These are phyloP conservation scores for Polytolypa hystricis DNA, from an alignment of 2,329 filamentous ascomycete species.

Conservation along the genomic window DNA sequence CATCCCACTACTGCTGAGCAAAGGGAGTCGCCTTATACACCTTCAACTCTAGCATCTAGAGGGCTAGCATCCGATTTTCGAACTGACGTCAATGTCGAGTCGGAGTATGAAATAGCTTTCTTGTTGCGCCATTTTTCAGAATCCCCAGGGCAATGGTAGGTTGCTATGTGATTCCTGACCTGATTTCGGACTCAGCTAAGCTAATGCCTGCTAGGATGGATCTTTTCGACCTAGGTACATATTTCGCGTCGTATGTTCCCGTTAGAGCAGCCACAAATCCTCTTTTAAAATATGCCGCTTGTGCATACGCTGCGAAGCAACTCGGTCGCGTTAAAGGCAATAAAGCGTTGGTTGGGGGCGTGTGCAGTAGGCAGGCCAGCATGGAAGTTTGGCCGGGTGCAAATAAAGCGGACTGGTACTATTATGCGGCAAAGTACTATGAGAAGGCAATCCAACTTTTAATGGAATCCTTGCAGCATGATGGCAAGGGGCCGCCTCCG, in stretches of 20 bases:
- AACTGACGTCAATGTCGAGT: conserved; percentile 24
- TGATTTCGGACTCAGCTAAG: not conserved
- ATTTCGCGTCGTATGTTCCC: conserved; percentile 50
- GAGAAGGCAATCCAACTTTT: conserved; percentile 50
- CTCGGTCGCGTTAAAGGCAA: conserved; percentile 43
- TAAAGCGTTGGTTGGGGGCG: conserved; percentile 41
- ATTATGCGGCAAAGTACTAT: conserved; percentile 52
- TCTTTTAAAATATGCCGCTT: conserved; percentile 42
- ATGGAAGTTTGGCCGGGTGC: conserved; percentile 45
- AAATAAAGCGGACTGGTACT: conserved; percentile 45
- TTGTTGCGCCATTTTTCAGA: conserved; percentile 51
- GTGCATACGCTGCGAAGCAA: conserved; percentile 52
- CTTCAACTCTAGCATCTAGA: conserved; percentile 16
- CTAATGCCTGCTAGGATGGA: conserved; percentile 28
- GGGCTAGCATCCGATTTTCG: conserved; percentile 14
- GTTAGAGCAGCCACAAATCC: conserved; percentile 43
- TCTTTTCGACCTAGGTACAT: conserved; percentile 40
- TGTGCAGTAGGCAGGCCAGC: conserved; percentile 34
- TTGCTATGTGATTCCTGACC: not conserved
- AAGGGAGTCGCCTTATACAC: conserved; percentile 21
- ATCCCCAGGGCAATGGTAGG: conserved; percentile 47
- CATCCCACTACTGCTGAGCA: conserved; percentile 19
- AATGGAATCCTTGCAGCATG: conserved; percentile 34
- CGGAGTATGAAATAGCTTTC: conserved; percentile 49
- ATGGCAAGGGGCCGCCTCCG: conserved; percentile 23